phyloP scores from a whole-genome alignment of 1,284 basidiomycete genomes.

The Phenoliferia sp. region DNA sequence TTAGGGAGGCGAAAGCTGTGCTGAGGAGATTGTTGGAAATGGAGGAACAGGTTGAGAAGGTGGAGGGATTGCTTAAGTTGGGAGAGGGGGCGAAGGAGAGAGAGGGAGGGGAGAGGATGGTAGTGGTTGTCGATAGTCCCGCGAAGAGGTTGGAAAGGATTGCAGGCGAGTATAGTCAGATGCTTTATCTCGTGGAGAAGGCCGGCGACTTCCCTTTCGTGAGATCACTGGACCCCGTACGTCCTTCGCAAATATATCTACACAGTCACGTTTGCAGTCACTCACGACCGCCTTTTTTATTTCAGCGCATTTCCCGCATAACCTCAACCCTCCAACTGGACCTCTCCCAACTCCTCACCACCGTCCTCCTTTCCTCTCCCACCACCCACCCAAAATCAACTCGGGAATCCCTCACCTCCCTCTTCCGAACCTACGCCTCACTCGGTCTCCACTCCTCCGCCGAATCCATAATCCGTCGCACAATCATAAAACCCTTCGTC shows the following conservation, averaged over 20 bases:
- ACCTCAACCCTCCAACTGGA: conserved; percentile 74
- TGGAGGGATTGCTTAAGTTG: conserved; percentile 33
- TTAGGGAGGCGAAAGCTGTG: conserved; percentile 75
- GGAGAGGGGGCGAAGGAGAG: conserved; percentile 4
- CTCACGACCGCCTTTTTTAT: not conserved
- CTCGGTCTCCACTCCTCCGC: conserved; percentile 77
- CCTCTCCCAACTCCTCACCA: conserved; percentile 69
- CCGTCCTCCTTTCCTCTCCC: conserved; percentile 41
- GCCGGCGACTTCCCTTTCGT: conserved; percentile 71
- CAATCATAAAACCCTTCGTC: conserved; percentile 67
- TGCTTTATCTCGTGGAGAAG: conserved; percentile 83
- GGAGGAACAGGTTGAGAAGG: conserved; percentile 35
- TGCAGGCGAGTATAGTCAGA: conserved; percentile 78
- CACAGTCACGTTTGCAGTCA: not conserved
- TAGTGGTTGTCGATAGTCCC: conserved; percentile 29
- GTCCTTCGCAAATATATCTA: conserved; percentile 40
- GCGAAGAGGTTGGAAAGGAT: conserved; percentile 78
- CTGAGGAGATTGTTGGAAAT: conserved; percentile 32
- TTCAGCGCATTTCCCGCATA: conserved; percentile 71
- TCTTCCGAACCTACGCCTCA: conserved; percentile 69
- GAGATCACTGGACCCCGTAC: conserved; percentile 75
- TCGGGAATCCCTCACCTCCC: conserved; percentile 25
- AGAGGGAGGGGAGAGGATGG: not conserved
- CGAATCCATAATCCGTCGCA: conserved; percentile 70
- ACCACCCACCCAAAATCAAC: conserved; percentile 3